These are phyloP conservation scores for Penicillium aurantiogriseum DNA, from an alignment of 2,329 filamentous ascomycete genomes.

Conservation along the genomic window DNA sequence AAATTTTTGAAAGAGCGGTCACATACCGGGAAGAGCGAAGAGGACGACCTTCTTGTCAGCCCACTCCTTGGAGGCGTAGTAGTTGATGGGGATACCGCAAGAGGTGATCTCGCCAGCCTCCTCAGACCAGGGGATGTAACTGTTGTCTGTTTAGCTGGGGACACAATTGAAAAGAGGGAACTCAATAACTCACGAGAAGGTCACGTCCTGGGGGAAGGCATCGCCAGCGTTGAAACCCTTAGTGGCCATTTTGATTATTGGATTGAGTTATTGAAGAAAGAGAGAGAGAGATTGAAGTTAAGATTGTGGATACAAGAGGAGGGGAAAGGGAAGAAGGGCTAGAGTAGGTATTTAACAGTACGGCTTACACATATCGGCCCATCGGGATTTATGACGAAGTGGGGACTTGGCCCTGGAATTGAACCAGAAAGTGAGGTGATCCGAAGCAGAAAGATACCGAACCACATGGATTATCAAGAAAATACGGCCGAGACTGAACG, in stretches of 20 bases:
- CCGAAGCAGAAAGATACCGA: slow-evolving; percentile 39
- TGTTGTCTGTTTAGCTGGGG: slow-evolving; percentile 30
- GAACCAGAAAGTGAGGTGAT: slow-evolving; percentile 31
- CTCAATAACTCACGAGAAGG: slow-evolving; percentile 62
- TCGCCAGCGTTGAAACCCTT: slow-evolving; percentile 73
- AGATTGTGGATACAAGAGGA: slow-evolving; percentile 6
- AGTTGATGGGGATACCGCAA: slow-evolving; percentile 76
- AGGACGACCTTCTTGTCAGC: slow-evolving; percentile 69
- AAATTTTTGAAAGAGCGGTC: slow-evolving; percentile 14
- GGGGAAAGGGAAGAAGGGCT: slow-evolving; percentile 6
- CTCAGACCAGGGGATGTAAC: slow-evolving; percentile 73
- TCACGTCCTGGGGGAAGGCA: slow-evolving; percentile 74
- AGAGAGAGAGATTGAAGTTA: slow-evolving; percentile 7
- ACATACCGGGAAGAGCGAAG: slow-evolving; percentile 63
- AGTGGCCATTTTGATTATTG: slow-evolving; percentile 54
- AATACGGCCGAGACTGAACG: slow-evolving; percentile 35
- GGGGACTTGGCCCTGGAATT: slow-evolving; percentile 10
- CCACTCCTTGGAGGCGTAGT: slow-evolving; percentile 76
- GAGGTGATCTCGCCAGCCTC: slow-evolving; percentile 67
- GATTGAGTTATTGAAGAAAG: slow-evolving; percentile 1
- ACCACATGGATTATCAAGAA: slow-evolving; percentile 36
- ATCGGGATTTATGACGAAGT: slow-evolving; percentile 25
- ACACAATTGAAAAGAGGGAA: neutral
- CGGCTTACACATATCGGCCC: slow-evolving; percentile 29
- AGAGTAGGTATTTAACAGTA: slow-evolving; percentile 19